Percentiles rank a stretch among this genome's conserved stretches.
phyloP scores from a whole-genome alignment of 495 filamentous ascomycete genomes.

The Penicillium egyptiacum region DNA sequence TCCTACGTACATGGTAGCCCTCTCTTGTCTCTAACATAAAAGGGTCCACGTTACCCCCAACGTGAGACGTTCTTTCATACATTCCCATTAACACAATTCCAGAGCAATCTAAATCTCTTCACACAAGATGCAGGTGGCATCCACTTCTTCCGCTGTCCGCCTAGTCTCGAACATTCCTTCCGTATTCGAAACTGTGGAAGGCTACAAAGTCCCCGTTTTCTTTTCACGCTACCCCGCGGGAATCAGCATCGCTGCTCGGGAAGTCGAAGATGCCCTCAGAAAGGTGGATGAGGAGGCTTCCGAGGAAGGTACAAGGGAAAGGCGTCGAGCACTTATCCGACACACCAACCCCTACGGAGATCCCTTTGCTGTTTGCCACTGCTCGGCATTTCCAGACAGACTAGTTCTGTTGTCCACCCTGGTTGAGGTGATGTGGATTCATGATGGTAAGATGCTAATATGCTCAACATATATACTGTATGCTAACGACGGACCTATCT shows the following conservation, averaged over 20 bases:
- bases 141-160: background rate
- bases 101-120: background rate
- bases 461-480: background rate
- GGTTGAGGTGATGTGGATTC: background rate
- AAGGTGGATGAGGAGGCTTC: background rate
- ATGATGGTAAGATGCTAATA: background rate
- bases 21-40: background rate
- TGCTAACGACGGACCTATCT: background rate
- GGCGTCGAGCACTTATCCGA: slow-evolving; percentile 1
- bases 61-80: background rate
- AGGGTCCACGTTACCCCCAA: background rate
- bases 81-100: background rate
- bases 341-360: background rate
- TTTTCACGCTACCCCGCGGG: background rate
- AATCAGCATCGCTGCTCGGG: background rate
- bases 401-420: background rate
- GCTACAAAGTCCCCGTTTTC: background rate
- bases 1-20: too few relatives aligned
- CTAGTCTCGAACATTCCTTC: background rate
- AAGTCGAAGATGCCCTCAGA: background rate
- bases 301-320: background rate
- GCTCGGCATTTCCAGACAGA: slow-evolving; percentile 9
- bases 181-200: background rate
- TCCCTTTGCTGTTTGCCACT: slow-evolving; percentile 11
- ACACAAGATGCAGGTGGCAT: background rate